A percentile compares a stretch with the other conserved stretches of the same genome.
phyloP scores from a whole-genome alignment of 1,139 yeast species.

The Scheffersomyces lignicola region DNA sequence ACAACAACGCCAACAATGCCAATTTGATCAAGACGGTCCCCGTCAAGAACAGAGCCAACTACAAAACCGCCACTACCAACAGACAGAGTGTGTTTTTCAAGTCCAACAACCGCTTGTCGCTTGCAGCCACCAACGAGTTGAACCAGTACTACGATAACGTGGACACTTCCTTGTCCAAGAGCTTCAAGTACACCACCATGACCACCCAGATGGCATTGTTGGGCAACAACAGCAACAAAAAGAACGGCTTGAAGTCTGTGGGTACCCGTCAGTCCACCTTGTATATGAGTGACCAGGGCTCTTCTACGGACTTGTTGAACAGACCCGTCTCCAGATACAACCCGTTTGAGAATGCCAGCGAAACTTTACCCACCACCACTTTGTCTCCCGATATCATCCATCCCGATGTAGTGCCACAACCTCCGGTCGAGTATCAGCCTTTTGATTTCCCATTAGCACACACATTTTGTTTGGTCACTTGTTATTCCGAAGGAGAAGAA shows the following conservation, averaged over 20 bases:
- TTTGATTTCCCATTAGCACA: constrained; percentile 87
- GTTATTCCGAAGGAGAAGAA: constrained; percentile 88
- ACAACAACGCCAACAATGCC: constrained; percentile 39
- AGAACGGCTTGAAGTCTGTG: constrained; percentile 12
- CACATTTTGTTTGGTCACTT: constrained; percentile 80
- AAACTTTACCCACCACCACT: constrained; percentile 41
- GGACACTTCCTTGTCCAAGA: constrained; percentile 37
- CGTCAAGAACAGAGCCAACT: constrained; percentile 49
- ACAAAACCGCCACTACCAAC: constrained; percentile 39
- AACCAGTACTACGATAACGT: constrained; percentile 39
- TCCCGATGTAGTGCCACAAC: constrained; percentile 77
- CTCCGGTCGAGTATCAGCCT: constrained; percentile 86
- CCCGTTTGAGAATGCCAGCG: constrained; percentile 45
- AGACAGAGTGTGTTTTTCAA: constrained; percentile 47
- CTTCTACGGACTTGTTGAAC: constrained; percentile 38
- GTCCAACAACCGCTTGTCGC: constrained; percentile 32
- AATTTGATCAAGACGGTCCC: constrained; percentile 63
- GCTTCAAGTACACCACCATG: constrained; percentile 56
- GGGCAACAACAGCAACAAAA: constrained; percentile 21
- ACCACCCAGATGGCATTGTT: constrained; percentile 51
- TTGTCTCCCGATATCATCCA: constrained; percentile 72
- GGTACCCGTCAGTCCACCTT: constrained; percentile 19
- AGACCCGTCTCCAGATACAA: constrained; percentile 35
- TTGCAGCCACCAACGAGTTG: constrained; percentile 41
- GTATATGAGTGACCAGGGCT: constrained; percentile 33